Evolutionary conservation across 148 eudicot species (phyloP), one percentile per base, ranked within the genome.

Genomic region (Heliamphora exappendiculata): DNA sequence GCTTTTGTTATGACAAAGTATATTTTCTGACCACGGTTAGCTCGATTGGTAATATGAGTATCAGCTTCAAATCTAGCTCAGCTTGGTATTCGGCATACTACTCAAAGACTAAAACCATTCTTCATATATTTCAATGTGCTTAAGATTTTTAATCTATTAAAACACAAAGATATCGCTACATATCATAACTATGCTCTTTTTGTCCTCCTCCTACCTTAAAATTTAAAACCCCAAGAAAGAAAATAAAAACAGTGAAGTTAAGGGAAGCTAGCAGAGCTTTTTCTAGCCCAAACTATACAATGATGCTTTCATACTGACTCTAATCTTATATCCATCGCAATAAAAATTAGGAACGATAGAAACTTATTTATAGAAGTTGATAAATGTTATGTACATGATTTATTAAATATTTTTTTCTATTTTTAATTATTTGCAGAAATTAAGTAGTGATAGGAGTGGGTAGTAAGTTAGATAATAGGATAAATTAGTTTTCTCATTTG

Each of bases 61-160:
- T 19, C 74, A 31, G 54, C 37, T 70, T 22, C 55, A 70, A 70
- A 47, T 70, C 37, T 47, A 70, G 33, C 45, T 47, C 73, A 45
- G 55, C 55, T 69, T 22, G 0, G 36, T 19, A 11, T 11, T 9
- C 26, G n/a, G 33, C 33, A 26, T 2, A 17, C 33, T 68, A 53
- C 29, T 68, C 1, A 19, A 28, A 47, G 37, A 45, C 54, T 47
- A 29, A 49, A 9, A 33, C 44, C 2, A 70, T 7, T 34, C 31
- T 3, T 8, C 37, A 67, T 10, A 41, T 42, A 67, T 16, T 34
- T 20, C 37, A 68, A 58, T 12, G 22, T 41, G 39, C 50, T 50
- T 65, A 37, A 6, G 17, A 42, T 5, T 17, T 10, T n/a, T n/a
- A 67, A 66, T 22, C 47, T 41, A 42, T 67, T 11, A 24, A 41